Conservation (phyloP, 495 filamentous ascomycete genomes). For the Penicilliopsis zonata region DNA sequence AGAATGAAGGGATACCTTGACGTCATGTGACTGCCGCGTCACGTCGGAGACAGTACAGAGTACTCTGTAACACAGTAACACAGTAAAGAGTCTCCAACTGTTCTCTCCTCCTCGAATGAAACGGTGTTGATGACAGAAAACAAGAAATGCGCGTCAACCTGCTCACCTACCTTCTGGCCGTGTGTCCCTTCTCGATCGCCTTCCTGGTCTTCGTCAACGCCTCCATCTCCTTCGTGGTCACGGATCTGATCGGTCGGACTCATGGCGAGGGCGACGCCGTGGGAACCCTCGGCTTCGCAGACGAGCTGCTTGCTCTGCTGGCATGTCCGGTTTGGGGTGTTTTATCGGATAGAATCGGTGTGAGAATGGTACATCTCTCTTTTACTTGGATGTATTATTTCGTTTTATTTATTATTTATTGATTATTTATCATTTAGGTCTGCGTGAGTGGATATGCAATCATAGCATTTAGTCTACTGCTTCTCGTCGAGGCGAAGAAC, state of each 20-base stretch:
- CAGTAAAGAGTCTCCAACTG: too few relatives aligned
- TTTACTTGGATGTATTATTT: conserved; percentile 1
- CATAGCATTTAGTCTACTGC: conserved; percentile 60
- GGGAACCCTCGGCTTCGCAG: conserved; percentile 88
- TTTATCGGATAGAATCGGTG: conserved; percentile 79
- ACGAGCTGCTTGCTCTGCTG: conserved; percentile 82
- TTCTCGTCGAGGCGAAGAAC: conserved; percentile 76
- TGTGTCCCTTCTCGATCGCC: conserved; percentile 89
- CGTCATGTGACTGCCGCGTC: too few relatives aligned
- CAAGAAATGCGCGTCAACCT: conserved; percentile 7
- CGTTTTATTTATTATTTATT: neutral
- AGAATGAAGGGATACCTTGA: too few relatives aligned
- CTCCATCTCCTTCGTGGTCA: conserved; percentile 87
- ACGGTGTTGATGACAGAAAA: neutral
- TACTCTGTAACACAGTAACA: too few relatives aligned
- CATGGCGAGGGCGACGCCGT: conserved; percentile 76
- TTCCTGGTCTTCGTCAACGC: conserved; percentile 97
- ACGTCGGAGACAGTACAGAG: too few relatives aligned
- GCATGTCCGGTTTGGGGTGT: conserved; percentile 91
- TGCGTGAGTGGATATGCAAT: conserved; percentile 68
- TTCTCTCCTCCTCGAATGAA: neutral
- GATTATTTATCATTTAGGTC: conserved; percentile 35
- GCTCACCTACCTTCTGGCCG: conserved; percentile 72
- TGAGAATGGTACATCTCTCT: conserved; percentile 15
- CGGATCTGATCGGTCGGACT: conserved; percentile 69